Evolutionary conservation across 129 eudicot species (phyloP), one percentile per base, ranked within the genome.

Genomic region (Escallonia rubra): DNA sequence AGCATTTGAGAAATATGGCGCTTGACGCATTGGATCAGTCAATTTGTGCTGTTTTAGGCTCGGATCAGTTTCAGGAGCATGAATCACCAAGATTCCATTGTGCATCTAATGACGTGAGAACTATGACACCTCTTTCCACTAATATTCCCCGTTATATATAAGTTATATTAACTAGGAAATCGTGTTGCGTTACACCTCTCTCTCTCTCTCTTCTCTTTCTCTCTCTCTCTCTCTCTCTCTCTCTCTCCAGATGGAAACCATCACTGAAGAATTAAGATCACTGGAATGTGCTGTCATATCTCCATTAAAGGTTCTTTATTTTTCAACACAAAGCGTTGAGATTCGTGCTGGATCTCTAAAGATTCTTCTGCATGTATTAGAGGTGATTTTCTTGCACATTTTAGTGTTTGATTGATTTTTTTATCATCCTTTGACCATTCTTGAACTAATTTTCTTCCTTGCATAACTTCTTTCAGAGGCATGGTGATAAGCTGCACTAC

Each of bases 11-110:
- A 64, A 70, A 70, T 16, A 82, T 86, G 87, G 97, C 91, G 44
- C 92, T 94, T 70, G 86, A 81, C 68, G 99, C 99, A 51, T 61
- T 94, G 76, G 99, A 94, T 74, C 87, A 86, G 74, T 86, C 97
- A 45, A 89, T 94, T 55, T 84, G 81, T 86, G 95, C 99, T 74
- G 97, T 94, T 59, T 80, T 94, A 64, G 96, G 96, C 63, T 94
- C 99, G 58, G 87, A 89, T 53, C 83, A 76, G 79, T 89, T 86
- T 79, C 90, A 76, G 81, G 86, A 80, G 59, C 61, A 65, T 75
- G 74, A 76, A 58, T 46, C 80, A 13, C 66, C 80, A 13, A 74
- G 72, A 65, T 72, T 73, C 16, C 67, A 66, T 74, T 76, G 62
- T 65, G 76, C 68, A 52, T 78, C 85, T 59, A 69, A 69, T 52